Conservation (phyloP, 345 rosid species). For the Sonneratia caseolaris region DNA sequence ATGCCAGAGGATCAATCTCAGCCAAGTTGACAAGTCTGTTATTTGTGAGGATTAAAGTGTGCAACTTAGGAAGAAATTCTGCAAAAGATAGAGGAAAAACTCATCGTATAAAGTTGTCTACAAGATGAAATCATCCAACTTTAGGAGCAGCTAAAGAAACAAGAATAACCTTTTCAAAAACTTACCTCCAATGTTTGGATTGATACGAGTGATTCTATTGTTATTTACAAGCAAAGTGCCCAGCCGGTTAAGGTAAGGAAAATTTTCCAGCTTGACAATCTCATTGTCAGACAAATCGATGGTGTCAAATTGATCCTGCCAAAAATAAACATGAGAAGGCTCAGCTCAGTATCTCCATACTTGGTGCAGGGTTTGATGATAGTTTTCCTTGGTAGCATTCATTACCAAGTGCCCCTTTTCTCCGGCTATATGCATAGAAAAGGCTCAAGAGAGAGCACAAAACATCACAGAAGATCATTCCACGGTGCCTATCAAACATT, state of each 20-base stretch:
- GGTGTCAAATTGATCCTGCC: conserved; percentile 97
- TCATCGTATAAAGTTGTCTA: not conserved
- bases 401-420: not conserved
- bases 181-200: conserved; percentile 82
- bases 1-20: conserved; percentile 92
- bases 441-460: not conserved
- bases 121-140: not conserved
- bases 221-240: conserved; percentile 84
- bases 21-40: conserved; percentile 95
- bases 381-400: not conserved
- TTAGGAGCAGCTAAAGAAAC: not conserved
- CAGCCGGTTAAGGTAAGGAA: conserved; percentile 76
- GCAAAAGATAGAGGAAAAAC: conserved; percentile 10
- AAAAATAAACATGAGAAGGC: conserved; percentile 3
- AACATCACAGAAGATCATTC: not conserved
- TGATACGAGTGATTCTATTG: conserved; percentile 88
- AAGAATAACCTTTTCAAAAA: not conserved
- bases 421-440: not conserved
- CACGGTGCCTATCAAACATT: not conserved
- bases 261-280: conserved; percentile 95
- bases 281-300: conserved; percentile 94
- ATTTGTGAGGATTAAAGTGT: conserved; percentile 80
- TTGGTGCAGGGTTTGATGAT: not conserved
- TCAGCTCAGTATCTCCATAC: not conserved
- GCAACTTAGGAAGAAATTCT: conserved; percentile 88